These are phyloP conservation scores for Pestalotiopsis fici DNA, from an alignment of 2,329 filamentous ascomycete genomes.

Conservation along the genomic window DNA sequence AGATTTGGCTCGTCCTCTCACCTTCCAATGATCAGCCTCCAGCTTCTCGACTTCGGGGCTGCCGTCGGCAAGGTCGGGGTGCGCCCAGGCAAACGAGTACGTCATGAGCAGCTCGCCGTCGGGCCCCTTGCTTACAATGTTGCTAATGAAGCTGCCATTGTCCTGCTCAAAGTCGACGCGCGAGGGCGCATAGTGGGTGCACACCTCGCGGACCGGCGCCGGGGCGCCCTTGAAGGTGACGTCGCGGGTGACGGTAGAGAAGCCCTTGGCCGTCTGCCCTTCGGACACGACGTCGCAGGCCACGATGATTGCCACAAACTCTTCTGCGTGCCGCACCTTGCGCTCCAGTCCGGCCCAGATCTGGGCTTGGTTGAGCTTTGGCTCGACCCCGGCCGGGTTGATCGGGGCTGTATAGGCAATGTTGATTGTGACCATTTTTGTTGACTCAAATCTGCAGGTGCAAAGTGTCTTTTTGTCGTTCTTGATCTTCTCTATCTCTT, in stretches of 20 bases:
- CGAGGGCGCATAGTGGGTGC: conserved; percentile 30
- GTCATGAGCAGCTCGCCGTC: conserved; percentile 33
- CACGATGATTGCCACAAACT: conserved; percentile 38
- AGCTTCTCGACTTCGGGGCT: conserved; percentile 25
- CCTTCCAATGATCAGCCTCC: conserved; percentile 27
- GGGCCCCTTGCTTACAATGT: conserved; percentile 30
- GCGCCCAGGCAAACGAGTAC: conserved; percentile 36
- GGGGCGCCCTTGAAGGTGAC: conserved; percentile 27
- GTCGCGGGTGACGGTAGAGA: conserved; percentile 25
- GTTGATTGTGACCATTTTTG: conserved; percentile 34
- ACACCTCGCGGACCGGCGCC: conserved; percentile 27
- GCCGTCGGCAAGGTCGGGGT: conserved; percentile 26
- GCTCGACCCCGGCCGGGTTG: conserved; percentile 31
- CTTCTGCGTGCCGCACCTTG: conserved; percentile 34
- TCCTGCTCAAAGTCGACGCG: conserved; percentile 34
- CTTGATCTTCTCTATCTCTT: neutral
- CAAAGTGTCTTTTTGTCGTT: neutral
- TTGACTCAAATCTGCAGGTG: neutral
- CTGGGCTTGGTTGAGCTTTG: conserved; percentile 29
- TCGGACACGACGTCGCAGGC: conserved; percentile 31
- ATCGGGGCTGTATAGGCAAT: conserved; percentile 35
- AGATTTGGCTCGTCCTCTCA: conserved; percentile 7
- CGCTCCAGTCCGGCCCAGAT: conserved; percentile 36
- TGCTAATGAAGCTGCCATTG: conserved; percentile 36
- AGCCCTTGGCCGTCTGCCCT: conserved; percentile 18